Evolutionary conservation across 495 filamentous ascomycete genomes (phyloP), one percentile per base, ranked within the genome.

Genomic region (Lasiosphaeris hirsuta): DNA sequence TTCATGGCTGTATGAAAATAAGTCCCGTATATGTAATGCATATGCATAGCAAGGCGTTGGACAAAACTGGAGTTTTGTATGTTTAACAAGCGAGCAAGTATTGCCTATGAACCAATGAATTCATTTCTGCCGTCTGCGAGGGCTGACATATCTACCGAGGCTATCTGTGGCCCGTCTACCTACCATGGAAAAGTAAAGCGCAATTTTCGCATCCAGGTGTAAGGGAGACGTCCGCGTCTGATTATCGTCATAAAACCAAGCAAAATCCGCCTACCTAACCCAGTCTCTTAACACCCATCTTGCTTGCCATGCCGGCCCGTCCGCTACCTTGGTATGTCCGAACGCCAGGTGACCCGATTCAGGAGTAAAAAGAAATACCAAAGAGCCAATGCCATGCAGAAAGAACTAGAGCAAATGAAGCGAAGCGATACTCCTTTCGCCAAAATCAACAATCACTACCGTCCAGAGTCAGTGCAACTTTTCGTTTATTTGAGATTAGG

Each of bases 391-490:
- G 36, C 38, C 47, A 58, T 57, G 58, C 53, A 57, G 18, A 19
- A 34, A 47, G 18, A 19, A 2, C 34, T 15, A 38, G 37, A 47
- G 40, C 46, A 43, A 38, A 45, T 30, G 23, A 30, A 30, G 23
- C 5, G 23, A 30, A 30, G 23, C 23, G 23, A 41, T 39, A 19
- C 17, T 18, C 10, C 3, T 15, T 17, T 8, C 3, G 1, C 9
- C 7, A 42, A 10, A 18, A 4, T 51, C 39, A 64, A 30, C 51
- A 61, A n/a, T 64, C 62, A 44, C 58, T 64, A 5, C 2, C 2
- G 23, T 30, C 1, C 9, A 36, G 34, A 10, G 0, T 18, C 4
- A 10, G 17, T 2, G 34, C 7, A 39, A 41, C 23, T 5, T 30
- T 30, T 30, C 23, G 5, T 30, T 5, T 45, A 4, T 45, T 45